A percentile compares a stretch with the other conserved stretches of the same genome.
phyloP scores from a whole-genome alignment of 768 basidiomycete genomes.

The Rhizopogon vinicolor region DNA sequence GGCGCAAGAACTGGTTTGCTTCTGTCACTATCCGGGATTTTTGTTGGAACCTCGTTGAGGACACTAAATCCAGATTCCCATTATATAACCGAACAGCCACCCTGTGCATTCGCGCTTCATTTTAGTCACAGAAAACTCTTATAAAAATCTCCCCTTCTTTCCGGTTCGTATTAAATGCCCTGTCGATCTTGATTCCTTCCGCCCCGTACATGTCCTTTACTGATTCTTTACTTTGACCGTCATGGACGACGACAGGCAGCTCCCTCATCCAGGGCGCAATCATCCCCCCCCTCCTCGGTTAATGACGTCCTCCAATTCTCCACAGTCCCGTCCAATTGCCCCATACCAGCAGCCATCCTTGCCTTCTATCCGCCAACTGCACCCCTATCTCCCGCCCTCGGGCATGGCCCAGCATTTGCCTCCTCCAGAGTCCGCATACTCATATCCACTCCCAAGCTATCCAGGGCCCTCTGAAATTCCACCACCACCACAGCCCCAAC shows the following conservation, averaged over 20 bases:
- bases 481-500: slow-evolving; percentile 10
- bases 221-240: slow-evolving; percentile 9
- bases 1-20: slow-evolving; percentile 18
- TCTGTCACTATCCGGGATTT: slow-evolving; percentile 21
- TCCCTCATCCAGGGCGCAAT: slow-evolving; percentile 29
- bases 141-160: slow-evolving; percentile 14
- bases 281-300: slow-evolving; percentile 20
- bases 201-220: slow-evolving; percentile 6
- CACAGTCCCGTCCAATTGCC: slow-evolving; percentile 22
- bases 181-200: slow-evolving; percentile 12
- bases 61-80: slow-evolving; percentile 19
- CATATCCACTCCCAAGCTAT: slow-evolving; percentile 20
- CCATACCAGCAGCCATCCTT: slow-evolving; percentile 34
- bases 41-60: slow-evolving; percentile 18
- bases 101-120: slow-evolving; percentile 12
- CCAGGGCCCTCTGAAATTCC: slow-evolving; percentile 22
- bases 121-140: slow-evolving; percentile 14
- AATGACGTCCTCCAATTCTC: slow-evolving; percentile 19
- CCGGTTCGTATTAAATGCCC: slow-evolving; percentile 20
- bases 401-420: slow-evolving; percentile 27
- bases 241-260: slow-evolving; percentile 36
- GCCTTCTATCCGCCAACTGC: slow-evolving; percentile 66
- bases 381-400: slow-evolving; percentile 59
- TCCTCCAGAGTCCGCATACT: slow-evolving; percentile 21
- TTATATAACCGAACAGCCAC: slow-evolving; percentile 27